These are phyloP conservation scores for Pseudonitzschia multistriata DNA, from an alignment of 108 stramenopile species.

Conservation along the genomic window DNA sequence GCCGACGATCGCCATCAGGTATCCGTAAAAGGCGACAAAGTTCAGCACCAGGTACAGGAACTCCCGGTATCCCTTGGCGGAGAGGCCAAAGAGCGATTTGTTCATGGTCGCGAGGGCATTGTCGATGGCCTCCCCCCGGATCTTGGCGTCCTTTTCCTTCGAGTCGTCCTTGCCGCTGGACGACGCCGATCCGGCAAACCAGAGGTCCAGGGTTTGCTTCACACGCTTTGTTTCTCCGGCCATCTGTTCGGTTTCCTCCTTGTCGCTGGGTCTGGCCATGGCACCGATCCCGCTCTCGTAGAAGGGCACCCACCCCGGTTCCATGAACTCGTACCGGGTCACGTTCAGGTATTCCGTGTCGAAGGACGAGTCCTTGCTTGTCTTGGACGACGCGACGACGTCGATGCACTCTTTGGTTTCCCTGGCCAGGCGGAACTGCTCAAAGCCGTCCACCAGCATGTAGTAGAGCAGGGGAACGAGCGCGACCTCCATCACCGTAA, in stretches of 20 bases:
- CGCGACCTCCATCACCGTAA: conserved; percentile 74
- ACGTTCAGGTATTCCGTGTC: conserved; percentile 7
- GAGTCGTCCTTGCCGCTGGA: conserved; percentile 11
- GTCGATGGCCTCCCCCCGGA: conserved; percentile 22
- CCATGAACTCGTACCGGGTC: conserved; percentile 26
- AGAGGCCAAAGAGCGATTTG: conserved; percentile 11
- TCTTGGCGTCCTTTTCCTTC: conserved; percentile 27
- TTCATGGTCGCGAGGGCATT: conserved; percentile 26
- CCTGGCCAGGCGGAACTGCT: conserved; percentile 34
- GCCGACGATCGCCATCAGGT: conserved; percentile 56
- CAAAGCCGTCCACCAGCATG: conserved; percentile 68
- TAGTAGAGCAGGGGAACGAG: conserved; percentile 68
- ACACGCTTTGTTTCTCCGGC: conserved; percentile 5
- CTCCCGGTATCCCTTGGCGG: conserved; percentile 70
- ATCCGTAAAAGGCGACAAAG: conserved; percentile 84
- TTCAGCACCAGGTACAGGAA: conserved; percentile 81
- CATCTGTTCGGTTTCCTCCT: conserved; percentile 16
- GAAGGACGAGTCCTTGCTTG: neutral
- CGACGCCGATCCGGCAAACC: neutral
- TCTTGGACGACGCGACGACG: conserved; percentile 15
- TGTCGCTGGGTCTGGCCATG: neutral
- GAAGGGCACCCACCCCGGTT: conserved; percentile 57
- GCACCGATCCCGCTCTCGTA: conserved; percentile 42
- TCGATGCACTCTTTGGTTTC: conserved; percentile 45
- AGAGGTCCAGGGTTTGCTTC: conserved; percentile 26